Percentiles rank a stretch among this genome's conserved stretches.
phyloP scores from a whole-genome alignment of 306 rosid species.

The Gastrolobium villosum region DNA sequence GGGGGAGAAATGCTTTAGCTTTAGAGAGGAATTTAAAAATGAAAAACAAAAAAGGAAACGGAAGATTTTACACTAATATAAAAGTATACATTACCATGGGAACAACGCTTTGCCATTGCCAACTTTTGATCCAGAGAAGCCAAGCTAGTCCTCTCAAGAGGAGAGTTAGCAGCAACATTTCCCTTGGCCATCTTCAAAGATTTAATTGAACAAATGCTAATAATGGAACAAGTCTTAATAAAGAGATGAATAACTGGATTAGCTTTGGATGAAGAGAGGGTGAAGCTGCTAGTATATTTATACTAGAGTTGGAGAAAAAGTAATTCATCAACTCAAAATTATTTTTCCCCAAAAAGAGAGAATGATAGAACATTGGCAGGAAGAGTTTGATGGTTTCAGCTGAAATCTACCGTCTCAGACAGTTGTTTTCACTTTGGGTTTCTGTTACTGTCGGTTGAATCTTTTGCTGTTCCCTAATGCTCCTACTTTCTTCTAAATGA shows the following conservation, averaged over 20 bases:
- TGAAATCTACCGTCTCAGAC: conserved; percentile 55
- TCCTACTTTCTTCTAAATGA: conserved; percentile 29
- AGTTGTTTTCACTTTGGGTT: conserved; percentile 56
- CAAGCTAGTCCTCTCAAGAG: conserved; percentile 64
- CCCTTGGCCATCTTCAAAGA: conserved; percentile 62
- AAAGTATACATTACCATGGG: conserved; percentile 62
- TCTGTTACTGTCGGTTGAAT: conserved; percentile 44
- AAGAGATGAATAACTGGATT: conserved; percentile 12
- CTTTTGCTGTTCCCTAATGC: conserved; percentile 25
- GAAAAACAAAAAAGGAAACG: not conserved
- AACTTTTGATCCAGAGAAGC: conserved; percentile 80
- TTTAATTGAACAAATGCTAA: conserved; percentile 7
- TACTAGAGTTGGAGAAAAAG: conserved; percentile 40
- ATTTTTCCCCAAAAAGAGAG: conserved; percentile 1
- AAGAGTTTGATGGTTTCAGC: conserved; percentile 69
- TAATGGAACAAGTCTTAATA: not conserved
- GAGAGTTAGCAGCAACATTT: conserved; percentile 63
- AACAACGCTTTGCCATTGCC: conserved; percentile 87
- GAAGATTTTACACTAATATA: not conserved
- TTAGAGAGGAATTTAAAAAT: not conserved
- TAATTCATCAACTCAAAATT: not conserved
- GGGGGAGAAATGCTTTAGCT: not conserved
- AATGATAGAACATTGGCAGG: not conserved
- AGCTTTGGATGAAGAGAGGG: conserved; percentile 49
- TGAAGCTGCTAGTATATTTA: conserved; percentile 55